These are phyloP conservation scores for Agarophyton chilense DNA, from an alignment of 23 red algal genomes.

Conservation along the genomic window DNA sequence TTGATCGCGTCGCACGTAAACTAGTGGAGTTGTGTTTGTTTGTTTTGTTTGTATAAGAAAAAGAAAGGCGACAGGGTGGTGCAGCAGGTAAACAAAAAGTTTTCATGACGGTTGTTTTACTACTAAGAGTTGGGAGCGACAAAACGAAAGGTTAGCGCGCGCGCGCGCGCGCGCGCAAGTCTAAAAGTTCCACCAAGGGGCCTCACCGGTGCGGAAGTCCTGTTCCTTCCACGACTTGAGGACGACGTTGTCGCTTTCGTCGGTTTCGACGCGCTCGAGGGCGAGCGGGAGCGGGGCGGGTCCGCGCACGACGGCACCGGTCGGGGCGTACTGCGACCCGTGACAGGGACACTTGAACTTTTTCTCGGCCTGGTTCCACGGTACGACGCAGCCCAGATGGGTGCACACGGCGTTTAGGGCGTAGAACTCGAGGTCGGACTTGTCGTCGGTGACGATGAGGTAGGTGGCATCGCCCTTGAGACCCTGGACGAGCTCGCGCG, in stretches of 20 bases:
- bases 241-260: constrained; percentile 74
- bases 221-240: constrained; percentile 97
- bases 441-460: constrained; percentile 86
- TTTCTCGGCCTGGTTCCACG: constrained; percentile 95
- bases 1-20: constrained; percentile 53
- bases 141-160: constrained; percentile 9
- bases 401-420: constrained; percentile 97
- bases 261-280: constrained; percentile 78
- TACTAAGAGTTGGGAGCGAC: no score
- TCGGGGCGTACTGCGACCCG: constrained; percentile 94
- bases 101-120: constrained; percentile 11
- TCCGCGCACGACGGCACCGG: constrained; percentile 92
- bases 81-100: no score
- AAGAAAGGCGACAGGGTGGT: no score
- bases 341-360: constrained; percentile 99
- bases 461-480: constrained; percentile 90
- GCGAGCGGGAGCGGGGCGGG: constrained; percentile 98
- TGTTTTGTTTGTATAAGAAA: neutral
- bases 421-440: constrained; percentile 78
- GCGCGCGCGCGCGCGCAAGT: neutral
- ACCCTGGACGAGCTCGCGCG: constrained; percentile 93
- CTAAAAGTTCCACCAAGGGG: constrained; percentile 99
- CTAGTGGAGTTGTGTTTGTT: neutral
- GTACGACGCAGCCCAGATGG: constrained; percentile 97
- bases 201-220: constrained; percentile 91